Percentiles rank a stretch among this genome's conserved stretches.
phyloP scores from a whole-genome alignment of 345 rosid species.

The Boechera stricta region DNA sequence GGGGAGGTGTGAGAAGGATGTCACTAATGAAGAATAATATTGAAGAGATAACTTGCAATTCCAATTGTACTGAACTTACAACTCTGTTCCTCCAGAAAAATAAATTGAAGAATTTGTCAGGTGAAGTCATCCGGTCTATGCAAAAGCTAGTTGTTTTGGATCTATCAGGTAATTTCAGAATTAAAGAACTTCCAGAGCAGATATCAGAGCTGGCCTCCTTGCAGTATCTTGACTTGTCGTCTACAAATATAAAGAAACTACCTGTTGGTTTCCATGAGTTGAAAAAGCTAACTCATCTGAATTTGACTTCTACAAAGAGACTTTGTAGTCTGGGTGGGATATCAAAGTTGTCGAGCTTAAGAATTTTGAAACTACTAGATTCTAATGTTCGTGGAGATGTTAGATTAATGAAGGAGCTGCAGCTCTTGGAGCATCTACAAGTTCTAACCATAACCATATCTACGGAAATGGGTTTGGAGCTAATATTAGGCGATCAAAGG shows the following conservation, averaged over 20 bases:
- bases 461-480: neutral
- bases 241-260: too few species aligned
- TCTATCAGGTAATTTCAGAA: too few species aligned
- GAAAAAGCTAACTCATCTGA: too few species aligned
- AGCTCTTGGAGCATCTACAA: neutral
- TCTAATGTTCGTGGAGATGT: neutral
- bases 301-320: too few species aligned
- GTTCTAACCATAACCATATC: neutral
- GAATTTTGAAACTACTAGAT: neutral
- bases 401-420: too few species aligned
- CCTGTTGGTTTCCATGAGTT: too few species aligned
- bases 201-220: constrained; percentile 24
- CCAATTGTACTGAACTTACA: constrained; percentile 30
- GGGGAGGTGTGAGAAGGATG: constrained; percentile 2
- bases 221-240: constrained; percentile 37
- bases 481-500: neutral
- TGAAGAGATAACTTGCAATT: constrained; percentile 14
- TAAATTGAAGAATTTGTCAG: neutral
- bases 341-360: neutral
- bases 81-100: constrained; percentile 6
- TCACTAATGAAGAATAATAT: constrained; percentile 39
- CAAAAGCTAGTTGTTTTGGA: neutral
- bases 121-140: neutral
- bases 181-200: constrained; percentile 3
- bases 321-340: neutral